These are phyloP conservation scores for Lantana camara DNA, from an alignment of 257 asterid species.

Conservation along the genomic window DNA sequence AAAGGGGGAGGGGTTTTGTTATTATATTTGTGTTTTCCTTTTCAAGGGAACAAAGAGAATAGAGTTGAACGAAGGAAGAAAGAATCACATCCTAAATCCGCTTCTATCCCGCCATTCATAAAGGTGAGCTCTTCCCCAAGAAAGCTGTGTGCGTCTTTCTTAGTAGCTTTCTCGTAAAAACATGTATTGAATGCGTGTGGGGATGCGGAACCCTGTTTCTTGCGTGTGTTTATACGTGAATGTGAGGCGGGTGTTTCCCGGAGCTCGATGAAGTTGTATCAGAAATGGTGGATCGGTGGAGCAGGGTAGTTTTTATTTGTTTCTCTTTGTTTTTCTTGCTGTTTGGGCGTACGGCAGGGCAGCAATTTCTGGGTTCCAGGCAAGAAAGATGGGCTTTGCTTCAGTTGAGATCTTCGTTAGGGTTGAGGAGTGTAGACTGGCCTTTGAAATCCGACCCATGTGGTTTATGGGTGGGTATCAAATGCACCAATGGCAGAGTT, in stretches of 20 bases:
- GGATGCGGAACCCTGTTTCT: conserved; percentile 11
- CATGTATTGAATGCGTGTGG: conserved; percentile 47
- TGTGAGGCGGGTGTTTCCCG: conserved; percentile 43
- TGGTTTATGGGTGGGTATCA: conserved; percentile 63
- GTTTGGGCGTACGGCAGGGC: conserved; percentile 54
- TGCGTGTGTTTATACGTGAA: conserved; percentile 29
- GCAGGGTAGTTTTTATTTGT: conserved; percentile 38
- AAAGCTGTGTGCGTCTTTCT: conserved; percentile 11
- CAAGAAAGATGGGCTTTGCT: conserved; percentile 70
- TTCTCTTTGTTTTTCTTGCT: conserved; percentile 46
- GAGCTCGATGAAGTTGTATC: conserved; percentile 68
- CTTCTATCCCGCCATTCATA: conserved; percentile 14
- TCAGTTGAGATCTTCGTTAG: conserved; percentile 91
- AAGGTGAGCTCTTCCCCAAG: conserved; percentile 38
- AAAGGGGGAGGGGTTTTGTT: background rate
- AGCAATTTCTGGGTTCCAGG: conserved; percentile 47
- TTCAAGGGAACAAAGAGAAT: conserved; percentile 20
- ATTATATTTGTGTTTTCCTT: background rate
- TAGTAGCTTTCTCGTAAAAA: background rate
- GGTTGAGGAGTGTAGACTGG: conserved; percentile 87
- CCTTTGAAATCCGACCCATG: conserved; percentile 87
- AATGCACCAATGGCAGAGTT: conserved; percentile 70
- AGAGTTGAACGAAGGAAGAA: conserved; percentile 24
- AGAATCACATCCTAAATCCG: conserved; percentile 44
- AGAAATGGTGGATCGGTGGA: conserved; percentile 70